Evolutionary conservation across 352 stramenopile species (phyloP), one percentile per base, ranked within the genome.

Genomic region (Nothophytophthora sp.): DNA sequence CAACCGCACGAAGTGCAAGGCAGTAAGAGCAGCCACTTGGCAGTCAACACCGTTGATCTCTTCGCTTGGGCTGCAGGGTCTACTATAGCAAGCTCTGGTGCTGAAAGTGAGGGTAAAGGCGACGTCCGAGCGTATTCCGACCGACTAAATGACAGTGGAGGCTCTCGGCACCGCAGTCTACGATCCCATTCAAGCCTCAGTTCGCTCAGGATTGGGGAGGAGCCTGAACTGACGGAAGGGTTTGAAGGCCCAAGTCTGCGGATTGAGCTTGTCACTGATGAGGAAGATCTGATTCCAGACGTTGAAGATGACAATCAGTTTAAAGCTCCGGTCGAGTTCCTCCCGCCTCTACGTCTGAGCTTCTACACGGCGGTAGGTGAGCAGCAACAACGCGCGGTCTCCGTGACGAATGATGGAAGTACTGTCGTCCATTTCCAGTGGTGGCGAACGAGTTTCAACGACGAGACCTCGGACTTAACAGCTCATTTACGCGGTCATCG

Each of bases 31-130:
- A 72, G 70, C n/a, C 60, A 73, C 8, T 39, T 92, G 19, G 63
- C 64, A 16, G 74, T 92, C 3, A 67, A 68, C 13, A 89, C 81
- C 2, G 35, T 54, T 3, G 81, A 92, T 42, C 52, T 94, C 23
- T 92, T 91, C 41, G 70, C 83, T 22, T 94, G 83, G 83, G 83
- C 81, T 22, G 63, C 66, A 4, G 55, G 32, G n/a, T n/a, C n/a
- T 20, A 35, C 27, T 2, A 55, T 39, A 41, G 40, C 32, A 39
- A 49, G 40, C 22, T 20, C 18, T 15, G 28, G 22, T 11, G 11
- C 25, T 11, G 47, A 53, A 6, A 28, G 9, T 11, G 36, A 61
- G 19, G 38, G 58, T 27, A 29, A 30, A 40, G 32, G 13, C 13
- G 55, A 45, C 13, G 27, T 43, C 35, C 27, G 19, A 45, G 16